phyloP scores from a whole-genome alignment of 176 grass and related monocot genomes.

The Juncus inflexus region DNA sequence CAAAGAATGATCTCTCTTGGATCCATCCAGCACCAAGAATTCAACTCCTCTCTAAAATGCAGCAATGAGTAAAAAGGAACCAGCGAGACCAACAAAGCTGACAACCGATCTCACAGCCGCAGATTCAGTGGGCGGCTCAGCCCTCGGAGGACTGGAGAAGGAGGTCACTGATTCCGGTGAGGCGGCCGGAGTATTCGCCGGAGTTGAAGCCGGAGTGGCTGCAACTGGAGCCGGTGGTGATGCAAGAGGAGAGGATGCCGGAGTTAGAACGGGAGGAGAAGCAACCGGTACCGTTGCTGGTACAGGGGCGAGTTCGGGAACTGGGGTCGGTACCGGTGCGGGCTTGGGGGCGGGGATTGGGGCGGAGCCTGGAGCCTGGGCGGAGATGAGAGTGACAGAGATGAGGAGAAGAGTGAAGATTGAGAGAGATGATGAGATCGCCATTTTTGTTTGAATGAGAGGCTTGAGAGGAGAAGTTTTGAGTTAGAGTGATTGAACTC shows the following conservation, averaged over 20 bases:
- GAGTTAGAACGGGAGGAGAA: constrained; percentile 11
- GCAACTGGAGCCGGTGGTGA: constrained; percentile 2
- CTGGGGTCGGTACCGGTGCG: constrained; percentile 8
- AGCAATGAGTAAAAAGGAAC: constrained; percentile 7
- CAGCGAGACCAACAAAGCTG: constrained; percentile 10
- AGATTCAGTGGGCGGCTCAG: constrained; percentile 1
- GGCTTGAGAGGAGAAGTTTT: background rate
- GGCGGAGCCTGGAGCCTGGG: constrained; percentile 4
- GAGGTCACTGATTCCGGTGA: background rate
- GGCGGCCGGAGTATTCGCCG: background rate
- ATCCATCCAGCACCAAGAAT: background rate
- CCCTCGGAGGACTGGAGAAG: background rate
- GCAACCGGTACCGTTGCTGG: constrained; percentile 15
- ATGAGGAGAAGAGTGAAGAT: constrained; percentile 15
- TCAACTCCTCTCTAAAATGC: constrained; percentile 16
- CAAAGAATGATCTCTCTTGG: too few relatives aligned
- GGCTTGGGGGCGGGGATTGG: constrained; percentile 16
- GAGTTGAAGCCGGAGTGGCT: background rate
- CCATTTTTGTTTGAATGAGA: constrained; percentile 9
- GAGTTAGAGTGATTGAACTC: too few relatives aligned
- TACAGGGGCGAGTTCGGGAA: background rate
- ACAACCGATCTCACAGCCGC: constrained; percentile 3
- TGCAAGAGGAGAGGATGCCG: constrained; percentile 9
- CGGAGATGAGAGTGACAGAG: constrained; percentile 3
- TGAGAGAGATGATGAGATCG: background rate